These are phyloP conservation scores for Lachnellula cervina DNA, from an alignment of 2,329 filamentous ascomycete species.

Conservation along the genomic window DNA sequence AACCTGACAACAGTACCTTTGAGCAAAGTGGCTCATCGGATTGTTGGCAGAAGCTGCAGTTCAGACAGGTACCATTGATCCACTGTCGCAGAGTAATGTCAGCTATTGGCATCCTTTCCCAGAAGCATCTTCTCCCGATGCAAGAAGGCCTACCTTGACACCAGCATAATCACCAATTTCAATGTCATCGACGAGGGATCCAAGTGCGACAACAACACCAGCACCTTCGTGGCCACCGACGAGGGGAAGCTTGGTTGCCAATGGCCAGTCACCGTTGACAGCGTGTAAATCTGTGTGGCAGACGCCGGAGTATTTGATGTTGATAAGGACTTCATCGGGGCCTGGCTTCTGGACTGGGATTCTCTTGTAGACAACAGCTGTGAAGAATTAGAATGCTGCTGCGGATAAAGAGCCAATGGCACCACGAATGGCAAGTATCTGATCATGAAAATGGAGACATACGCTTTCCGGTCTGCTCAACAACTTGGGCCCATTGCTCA, in stretches of 20 bases:
- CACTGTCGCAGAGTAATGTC: constrained; percentile 44
- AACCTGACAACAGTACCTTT: constrained; percentile 72
- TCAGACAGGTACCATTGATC: constrained; percentile 82
- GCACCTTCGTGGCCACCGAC: constrained; percentile 79
- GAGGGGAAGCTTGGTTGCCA: constrained; percentile 75
- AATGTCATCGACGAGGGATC: constrained; percentile 71
- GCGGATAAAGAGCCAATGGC: constrained; percentile 1
- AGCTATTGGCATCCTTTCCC: constrained; percentile 1
- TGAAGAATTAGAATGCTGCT: constrained; percentile 5
- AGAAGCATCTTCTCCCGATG: background rate
- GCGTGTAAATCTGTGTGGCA: constrained; percentile 85
- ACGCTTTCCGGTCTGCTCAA: constrained; percentile 74
- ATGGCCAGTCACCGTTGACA: constrained; percentile 85
- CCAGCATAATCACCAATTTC: constrained; percentile 81
- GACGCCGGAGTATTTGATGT: constrained; percentile 85
- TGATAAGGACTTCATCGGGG: constrained; percentile 86
- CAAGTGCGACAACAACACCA: constrained; percentile 75
- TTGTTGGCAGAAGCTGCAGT: constrained; percentile 77
- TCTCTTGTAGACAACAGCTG: constrained; percentile 67
- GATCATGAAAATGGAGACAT: constrained; percentile 32
- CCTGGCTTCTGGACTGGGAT: constrained; percentile 78
- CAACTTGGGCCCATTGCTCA: constrained; percentile 87
- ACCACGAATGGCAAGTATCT: background rate
- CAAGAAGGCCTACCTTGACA: constrained; percentile 51
- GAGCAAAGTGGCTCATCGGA: constrained; percentile 79